These are phyloP conservation scores for Candida tropicalis DNA, from an alignment of 1,139 yeast genomes.

Conservation along the genomic window DNA sequence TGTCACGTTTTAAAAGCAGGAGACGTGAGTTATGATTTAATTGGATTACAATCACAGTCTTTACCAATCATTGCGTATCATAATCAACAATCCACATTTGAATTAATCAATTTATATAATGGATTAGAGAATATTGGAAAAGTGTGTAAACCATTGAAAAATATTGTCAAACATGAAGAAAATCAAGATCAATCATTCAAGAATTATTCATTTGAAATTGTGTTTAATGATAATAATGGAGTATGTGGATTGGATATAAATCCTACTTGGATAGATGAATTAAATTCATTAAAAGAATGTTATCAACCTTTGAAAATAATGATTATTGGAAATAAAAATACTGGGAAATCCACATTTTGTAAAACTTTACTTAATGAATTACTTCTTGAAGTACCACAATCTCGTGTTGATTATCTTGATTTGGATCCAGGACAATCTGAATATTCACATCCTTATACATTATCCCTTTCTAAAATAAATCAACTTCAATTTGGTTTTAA, in stretches of 20 bases:
- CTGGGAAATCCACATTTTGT: constrained; percentile 82
- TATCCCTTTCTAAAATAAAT: constrained; percentile 45
- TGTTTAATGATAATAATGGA: constrained; percentile 29
- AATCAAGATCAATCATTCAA: constrained; percentile 17
- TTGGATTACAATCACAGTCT: constrained; percentile 57
- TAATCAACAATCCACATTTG: constrained; percentile 41
- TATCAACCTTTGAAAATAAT: constrained; percentile 21
- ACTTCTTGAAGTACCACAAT: constrained; percentile 20
- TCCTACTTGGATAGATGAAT: constrained; percentile 22
- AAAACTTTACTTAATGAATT: constrained; percentile 54
- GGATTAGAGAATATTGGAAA: constrained; percentile 52
- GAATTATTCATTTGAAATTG: constrained; percentile 39
- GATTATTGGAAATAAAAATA: constrained; percentile 58
- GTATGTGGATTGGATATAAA: constrained; percentile 27
- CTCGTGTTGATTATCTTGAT: constrained; percentile 57
- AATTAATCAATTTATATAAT: constrained; percentile 35
- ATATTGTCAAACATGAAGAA: constrained; percentile 30
- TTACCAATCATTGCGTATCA: constrained; percentile 54
- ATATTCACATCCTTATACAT: constrained; percentile 68
- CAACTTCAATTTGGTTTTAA: constrained; percentile 28
- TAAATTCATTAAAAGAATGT: constrained; percentile 12
- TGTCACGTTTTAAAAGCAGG: constrained; percentile 44
- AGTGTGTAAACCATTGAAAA: constrained; percentile 53
- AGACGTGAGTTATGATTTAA: constrained; percentile 25
- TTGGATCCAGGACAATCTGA: constrained; percentile 94